Evolutionary conservation across 1,284 basidiomycete genomes (phyloP).

Genomic region (Exobasidium rhododendri): DNA sequence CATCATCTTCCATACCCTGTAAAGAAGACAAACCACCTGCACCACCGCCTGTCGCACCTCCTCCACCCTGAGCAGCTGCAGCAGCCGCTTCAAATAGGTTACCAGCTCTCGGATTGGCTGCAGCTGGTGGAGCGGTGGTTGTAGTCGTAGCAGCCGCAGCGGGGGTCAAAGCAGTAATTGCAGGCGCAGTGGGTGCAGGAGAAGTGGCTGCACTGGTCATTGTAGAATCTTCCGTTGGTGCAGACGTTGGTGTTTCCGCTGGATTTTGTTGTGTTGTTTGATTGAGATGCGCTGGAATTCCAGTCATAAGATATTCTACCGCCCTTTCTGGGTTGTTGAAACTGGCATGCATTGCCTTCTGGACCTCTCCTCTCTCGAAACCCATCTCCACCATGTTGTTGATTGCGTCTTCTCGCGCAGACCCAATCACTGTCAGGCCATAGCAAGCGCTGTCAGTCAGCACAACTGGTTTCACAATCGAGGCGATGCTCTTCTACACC

Average conservation of each 20-base stretch:
- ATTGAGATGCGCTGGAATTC: conserved; percentile 21
- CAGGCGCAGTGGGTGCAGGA: conserved; percentile 64
- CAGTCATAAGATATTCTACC: conserved; percentile 89
- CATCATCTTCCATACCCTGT: conserved; percentile 39
- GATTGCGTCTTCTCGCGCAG: conserved; percentile 47
- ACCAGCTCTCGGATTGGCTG: conserved; percentile 34
- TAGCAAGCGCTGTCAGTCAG: background rate
- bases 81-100: conserved; percentile 57
- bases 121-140: conserved; percentile 27
- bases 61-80: conserved; percentile 35
- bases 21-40: conserved; percentile 19
- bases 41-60: conserved; percentile 21
- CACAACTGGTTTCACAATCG: conserved; percentile 18
- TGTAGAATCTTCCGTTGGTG: conserved; percentile 36
- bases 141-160: conserved; percentile 54
- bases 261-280: conserved; percentile 38
- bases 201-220: conserved; percentile 54
- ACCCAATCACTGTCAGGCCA: conserved; percentile 27
- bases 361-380: conserved; percentile 77
- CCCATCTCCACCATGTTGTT: conserved; percentile 75
- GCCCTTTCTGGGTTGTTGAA: conserved; percentile 98
- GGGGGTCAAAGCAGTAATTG: conserved; percentile 60
- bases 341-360: conserved; percentile 82
- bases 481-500: conserved; percentile 9
- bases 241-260: conserved; percentile 50